Base-by-base conservation (phyloP, 306 rosid genomes). In the Cicer yamashitae region DNA sequence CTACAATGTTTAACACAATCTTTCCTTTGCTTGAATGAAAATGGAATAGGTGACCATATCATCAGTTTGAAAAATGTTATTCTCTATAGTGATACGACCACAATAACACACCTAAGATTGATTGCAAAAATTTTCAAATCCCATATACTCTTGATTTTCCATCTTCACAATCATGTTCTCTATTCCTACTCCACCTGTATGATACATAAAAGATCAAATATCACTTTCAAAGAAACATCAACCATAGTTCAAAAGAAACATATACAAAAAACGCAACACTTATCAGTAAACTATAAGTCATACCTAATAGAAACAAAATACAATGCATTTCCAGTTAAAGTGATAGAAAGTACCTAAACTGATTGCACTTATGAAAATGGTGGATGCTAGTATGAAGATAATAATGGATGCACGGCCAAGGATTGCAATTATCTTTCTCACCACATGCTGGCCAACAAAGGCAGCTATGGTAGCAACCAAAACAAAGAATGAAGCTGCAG, bases 121-220 rank as follows among this genome's bases (percentile, higher is more conserved):
- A 63, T 44, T 57, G 56, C 96, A 88, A 18, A 90, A 88, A 78
- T 85, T 75, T 81, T 90, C 93, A 67, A 90, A 90, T 0, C 93
- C 93, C 96, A 91, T 87, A 17, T 91, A 91, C 75, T 91, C 96
- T 46, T 81, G 67, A 57, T 84, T 88, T 80, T 86, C 89, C 86
- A 91, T 58, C 88, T 88, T 91, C 84, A 71, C 83, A 64, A 91
- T 84, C 96, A 91, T 91, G 62, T 87, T 84, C 59, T 86, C 86
- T 67, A 88, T 91, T 54, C 93, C 93, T 69, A 91, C 91, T 40
- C 96, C 96, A 74, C 96, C 93, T 47, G 13, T 47, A 79, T 14
- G 77, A 83, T 1, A 71, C 15, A 60, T 34, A 40, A 63, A 14
- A 37, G 13, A 72, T n/a, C 43, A 73, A 67, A 10, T 12, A 67